Base-by-base conservation (phyloP, 148 eudicot species). In the Vaccinium macrocarpon region DNA sequence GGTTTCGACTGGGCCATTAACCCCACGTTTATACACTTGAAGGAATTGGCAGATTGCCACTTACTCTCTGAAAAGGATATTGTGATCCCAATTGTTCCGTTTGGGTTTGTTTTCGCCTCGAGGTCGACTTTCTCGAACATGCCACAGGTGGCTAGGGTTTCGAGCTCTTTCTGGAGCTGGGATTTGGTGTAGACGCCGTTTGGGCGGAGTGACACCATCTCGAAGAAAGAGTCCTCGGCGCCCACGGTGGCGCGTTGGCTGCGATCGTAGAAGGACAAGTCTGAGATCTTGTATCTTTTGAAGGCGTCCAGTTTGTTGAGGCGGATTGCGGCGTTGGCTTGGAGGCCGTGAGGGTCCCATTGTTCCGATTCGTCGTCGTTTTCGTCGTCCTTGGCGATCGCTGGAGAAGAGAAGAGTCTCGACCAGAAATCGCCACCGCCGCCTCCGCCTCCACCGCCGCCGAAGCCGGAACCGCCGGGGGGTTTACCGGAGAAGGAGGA, bases 71-170 rank as follows among this genome's bases (percentile, higher is more conserved):
- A 78, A 59, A 97, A 95, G 9, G 91, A 88, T 27, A 95, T 91
- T 2, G 90, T 90, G 15, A 95, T 64, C 5, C 84, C 93, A 15
- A 97, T 27, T 7, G 94, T 88, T 6, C 99, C 99, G 71, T 97
- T 95, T 0, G 95, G 89, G 10, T 95, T 95, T 10, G 99, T 92
- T 53, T 92, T 95, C 8, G 88, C 92, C 56, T 97, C 97, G n/a
- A 97, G 82, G 83, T 95, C 97, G 42, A 97, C 96, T 75, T 91
- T 91, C 81, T 97, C 98, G 29, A 97, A 97, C 98, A 93, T 93
- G 3, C 98, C 98, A 68, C 96, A 91, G 18, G 93, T 90, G 11
- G 92, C 91, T 35, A 97, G 88, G 16, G 92, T 92, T 68, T 93
- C 98, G 1, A 97, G 89, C 91, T 95, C 99, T 82, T 92, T 93